These are phyloP conservation scores for Capsaspora owczarzaki DNA, from an alignment of 78 protist genomes.

Conservation along the genomic window DNA sequence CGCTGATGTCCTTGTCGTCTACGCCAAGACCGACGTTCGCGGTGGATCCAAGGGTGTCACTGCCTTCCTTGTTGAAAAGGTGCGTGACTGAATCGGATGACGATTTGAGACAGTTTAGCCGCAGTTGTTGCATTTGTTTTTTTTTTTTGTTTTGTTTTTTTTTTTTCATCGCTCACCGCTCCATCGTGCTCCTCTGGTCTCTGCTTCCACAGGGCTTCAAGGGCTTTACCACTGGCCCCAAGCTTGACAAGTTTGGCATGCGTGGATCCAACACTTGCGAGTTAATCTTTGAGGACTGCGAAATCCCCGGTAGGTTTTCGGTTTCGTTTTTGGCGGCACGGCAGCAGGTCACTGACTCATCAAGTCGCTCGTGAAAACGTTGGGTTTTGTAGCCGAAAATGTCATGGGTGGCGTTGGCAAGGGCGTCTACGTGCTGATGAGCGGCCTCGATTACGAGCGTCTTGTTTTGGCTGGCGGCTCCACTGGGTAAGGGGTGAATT, in stretches of 20 bases:
- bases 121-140: background rate
- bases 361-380: conserved; percentile 47
- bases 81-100: conserved; percentile 54
- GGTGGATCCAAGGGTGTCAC: conserved; percentile 82
- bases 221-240: conserved; percentile 79
- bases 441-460: conserved; percentile 84
- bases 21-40: conserved; percentile 72
- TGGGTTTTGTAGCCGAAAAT: conserved; percentile 70
- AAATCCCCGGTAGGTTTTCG: conserved; percentile 1
- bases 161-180: background rate
- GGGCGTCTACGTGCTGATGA: conserved; percentile 84
- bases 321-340: background rate
- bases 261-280: conserved; percentile 90
- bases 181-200: no score
- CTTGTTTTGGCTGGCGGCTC: conserved; percentile 83
- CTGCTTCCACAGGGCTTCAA: conserved; percentile 53
- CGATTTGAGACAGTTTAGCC: background rate
- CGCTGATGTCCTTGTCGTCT: conserved; percentile 79
- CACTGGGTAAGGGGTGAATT: conserved; percentile 36
- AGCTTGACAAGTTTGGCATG: conserved; percentile 92
- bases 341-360: background rate
- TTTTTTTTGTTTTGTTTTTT: background rate
- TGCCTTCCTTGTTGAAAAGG: conserved; percentile 75
- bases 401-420: conserved; percentile 60
- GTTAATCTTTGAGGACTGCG: conserved; percentile 34